A percentile compares a stretch with the other conserved stretches of the same genome.
Evolutionary conservation across 768 basidiomycete genomes (phyloP).

Genomic region (Termitomyces sp.): DNA sequence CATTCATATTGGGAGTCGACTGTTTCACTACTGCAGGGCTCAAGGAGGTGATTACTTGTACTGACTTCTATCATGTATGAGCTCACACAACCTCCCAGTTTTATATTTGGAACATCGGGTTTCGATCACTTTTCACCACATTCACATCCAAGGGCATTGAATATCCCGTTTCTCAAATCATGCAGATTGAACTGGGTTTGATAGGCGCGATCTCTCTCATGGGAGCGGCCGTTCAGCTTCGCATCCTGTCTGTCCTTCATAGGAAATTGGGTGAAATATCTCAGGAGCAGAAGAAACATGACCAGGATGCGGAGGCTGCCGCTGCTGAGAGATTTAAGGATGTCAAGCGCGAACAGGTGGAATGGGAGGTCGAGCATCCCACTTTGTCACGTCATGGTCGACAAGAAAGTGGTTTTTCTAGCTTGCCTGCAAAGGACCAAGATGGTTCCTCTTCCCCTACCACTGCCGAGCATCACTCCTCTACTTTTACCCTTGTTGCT

Average conservation of each 20-base stretch:
- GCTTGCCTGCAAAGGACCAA: slow-evolving; percentile 62
- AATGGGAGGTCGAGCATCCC: slow-evolving; percentile 89
- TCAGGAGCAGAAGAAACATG: slow-evolving; percentile 68
- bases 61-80: not conserved
- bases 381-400: slow-evolving; percentile 58
- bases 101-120: slow-evolving; percentile 95
- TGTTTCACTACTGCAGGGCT: slow-evolving; percentile 90
- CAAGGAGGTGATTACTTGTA: slow-evolving; percentile 69
- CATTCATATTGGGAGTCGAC: slow-evolving; percentile 91
- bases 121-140: slow-evolving; percentile 75
- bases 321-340: slow-evolving; percentile 69
- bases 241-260: slow-evolving; percentile 78
- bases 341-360: slow-evolving; percentile 66
- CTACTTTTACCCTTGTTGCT: slow-evolving; percentile 49
- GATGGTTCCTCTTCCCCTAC: slow-evolving; percentile 47
- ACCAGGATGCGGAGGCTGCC: slow-evolving; percentile 72
- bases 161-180: slow-evolving; percentile 85
- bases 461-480: slow-evolving; percentile 46
- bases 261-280: slow-evolving; percentile 77
- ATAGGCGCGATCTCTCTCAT: slow-evolving; percentile 80
- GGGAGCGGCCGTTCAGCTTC: slow-evolving; percentile 88
- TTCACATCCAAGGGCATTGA: slow-evolving; percentile 62
- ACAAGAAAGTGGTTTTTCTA: slow-evolving; percentile 62
- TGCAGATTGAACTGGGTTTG: slow-evolving; percentile 92
- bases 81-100: slow-evolving; percentile 49